phyloP scores from a whole-genome alignment of 2,329 filamentous ascomycete species.

The Cytospora piceae region DNA sequence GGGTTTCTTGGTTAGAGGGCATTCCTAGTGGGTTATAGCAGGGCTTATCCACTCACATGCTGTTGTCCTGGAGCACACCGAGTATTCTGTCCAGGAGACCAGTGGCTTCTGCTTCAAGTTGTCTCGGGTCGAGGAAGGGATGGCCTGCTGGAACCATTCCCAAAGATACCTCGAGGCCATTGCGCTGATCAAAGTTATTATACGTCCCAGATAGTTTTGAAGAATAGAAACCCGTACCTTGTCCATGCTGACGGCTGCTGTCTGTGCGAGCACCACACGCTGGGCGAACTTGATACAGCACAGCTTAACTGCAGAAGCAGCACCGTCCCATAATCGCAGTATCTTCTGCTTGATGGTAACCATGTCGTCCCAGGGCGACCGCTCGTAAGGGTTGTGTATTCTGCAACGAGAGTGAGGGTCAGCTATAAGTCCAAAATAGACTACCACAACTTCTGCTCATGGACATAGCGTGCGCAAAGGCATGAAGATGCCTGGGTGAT shows the following conservation, averaged over 20 bases:
- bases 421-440: conserved; percentile 9
- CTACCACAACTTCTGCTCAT: not conserved
- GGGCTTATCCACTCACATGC: conserved; percentile 58
- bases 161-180: conserved; percentile 82
- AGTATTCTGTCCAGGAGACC: conserved; percentile 89
- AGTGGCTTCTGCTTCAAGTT: conserved; percentile 89
- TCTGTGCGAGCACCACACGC: conserved; percentile 89
- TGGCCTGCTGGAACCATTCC: conserved; percentile 85
- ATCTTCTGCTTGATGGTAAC: conserved; percentile 87
- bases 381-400: conserved; percentile 83
- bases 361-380: conserved; percentile 84
- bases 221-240: conserved; percentile 47
- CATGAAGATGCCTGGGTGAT: conserved; percentile 28
- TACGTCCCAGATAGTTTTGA: not conserved
- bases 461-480: conserved; percentile 33
- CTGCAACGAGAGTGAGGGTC: conserved; percentile 51
- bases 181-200: conserved; percentile 53
- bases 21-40: conserved; percentile 7
- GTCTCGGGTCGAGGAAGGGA: conserved; percentile 74
- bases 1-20: conserved; percentile 33
- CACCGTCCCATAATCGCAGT: conserved; percentile 83
- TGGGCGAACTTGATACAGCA: conserved; percentile 98
- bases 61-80: conserved; percentile 81
- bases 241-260: conserved; percentile 78
- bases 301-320: conserved; percentile 76